Base-by-base conservation (phyloP, 148 eudicot genomes). In the Selenicereus undatus region DNA sequence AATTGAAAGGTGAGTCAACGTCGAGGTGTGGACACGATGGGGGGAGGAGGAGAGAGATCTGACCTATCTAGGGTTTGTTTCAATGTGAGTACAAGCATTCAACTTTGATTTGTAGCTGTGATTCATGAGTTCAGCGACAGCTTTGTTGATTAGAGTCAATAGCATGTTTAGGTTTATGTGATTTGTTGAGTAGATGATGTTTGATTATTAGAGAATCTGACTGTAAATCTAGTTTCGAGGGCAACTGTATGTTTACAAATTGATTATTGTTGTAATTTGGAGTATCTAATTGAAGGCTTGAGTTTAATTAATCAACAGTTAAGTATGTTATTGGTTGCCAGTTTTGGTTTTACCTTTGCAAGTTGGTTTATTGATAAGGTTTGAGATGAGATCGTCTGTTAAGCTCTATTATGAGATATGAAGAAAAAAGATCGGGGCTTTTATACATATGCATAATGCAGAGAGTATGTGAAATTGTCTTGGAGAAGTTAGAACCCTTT, bases 1-100 rank as follows among this genome's bases (percentile, higher is more conserved):
- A 17, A 18, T 18, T 56, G 20, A 56, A 18, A 56, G 68, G 68
- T 62, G 10, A n/a, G 27, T 62, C 68, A 7, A 22, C 22, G 6
- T 56, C 22, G 6, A 20, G 62, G 22, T 20, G 62, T 24, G 12
- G 68, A 64, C 1, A 39, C 43, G 8, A 39, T n/a, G 27, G 27
- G 68, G 27, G 27, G 68, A 64, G 68, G 27, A 24, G 27, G 27
- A 64, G 27, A 64, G 68, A 22, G 68, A 64, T 64, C 70, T 66
- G 71, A 66, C 71, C 35, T 66, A 66, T 32, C 71, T 66, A 62
- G 68, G 29, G 68, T 62, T 62, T 62, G 68, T 62, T 62, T 62
- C 22, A 7, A 66, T 66, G 71, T 66, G 71, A 66, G 71, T 66
- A 66, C 26, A 26, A 12, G 29, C 22, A 64, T 64, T 13, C 11